Conservation (phyloP, 2,329 filamentous ascomycete species). For the Epichloe baconii region DNA sequence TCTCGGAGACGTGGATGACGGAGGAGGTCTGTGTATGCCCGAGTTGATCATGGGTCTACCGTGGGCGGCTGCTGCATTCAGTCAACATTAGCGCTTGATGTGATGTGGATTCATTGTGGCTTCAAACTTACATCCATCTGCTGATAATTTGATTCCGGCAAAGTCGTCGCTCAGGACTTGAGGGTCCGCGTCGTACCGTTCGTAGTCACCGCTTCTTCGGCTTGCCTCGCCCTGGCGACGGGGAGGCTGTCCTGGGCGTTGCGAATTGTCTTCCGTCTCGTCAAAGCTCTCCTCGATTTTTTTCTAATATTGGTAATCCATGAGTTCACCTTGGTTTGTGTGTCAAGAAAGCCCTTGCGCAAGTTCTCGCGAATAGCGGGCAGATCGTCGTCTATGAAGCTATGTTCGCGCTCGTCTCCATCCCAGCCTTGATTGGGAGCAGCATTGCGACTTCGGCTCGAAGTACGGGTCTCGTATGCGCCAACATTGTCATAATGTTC, state of each 20-base stretch:
- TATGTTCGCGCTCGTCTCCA: constrained; percentile 62
- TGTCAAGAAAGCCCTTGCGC: constrained; percentile 87
- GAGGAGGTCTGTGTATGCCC: constrained; percentile 62
- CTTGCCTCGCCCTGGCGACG: constrained; percentile 47
- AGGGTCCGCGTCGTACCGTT: constrained; percentile 89
- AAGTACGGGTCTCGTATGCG: constrained; percentile 43
- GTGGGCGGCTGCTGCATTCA: constrained; percentile 14
- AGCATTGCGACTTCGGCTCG: constrained; percentile 28
- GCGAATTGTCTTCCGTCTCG: constrained; percentile 43
- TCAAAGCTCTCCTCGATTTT: constrained; percentile 81
- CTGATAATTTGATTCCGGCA: constrained; percentile 50
- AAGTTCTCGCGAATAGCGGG: constrained; percentile 88
- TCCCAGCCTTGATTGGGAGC: constrained; percentile 24
- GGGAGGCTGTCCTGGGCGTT: constrained; percentile 17
- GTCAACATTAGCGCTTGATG: background rate
- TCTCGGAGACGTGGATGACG: constrained; percentile 38
- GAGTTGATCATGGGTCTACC: constrained; percentile 45
- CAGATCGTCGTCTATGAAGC: constrained; percentile 91
- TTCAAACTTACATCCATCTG: constrained; percentile 45
- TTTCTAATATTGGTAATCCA: constrained; percentile 96
- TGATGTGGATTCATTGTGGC: background rate
- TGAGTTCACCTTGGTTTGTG: constrained; percentile 80
- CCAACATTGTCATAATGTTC: constrained; percentile 68
- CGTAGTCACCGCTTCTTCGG: constrained; percentile 72
- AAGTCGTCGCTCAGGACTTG: constrained; percentile 86